Conservation (phyloP, 352 stramenopile genomes). For the Aphanomyces cochlioides region DNA sequence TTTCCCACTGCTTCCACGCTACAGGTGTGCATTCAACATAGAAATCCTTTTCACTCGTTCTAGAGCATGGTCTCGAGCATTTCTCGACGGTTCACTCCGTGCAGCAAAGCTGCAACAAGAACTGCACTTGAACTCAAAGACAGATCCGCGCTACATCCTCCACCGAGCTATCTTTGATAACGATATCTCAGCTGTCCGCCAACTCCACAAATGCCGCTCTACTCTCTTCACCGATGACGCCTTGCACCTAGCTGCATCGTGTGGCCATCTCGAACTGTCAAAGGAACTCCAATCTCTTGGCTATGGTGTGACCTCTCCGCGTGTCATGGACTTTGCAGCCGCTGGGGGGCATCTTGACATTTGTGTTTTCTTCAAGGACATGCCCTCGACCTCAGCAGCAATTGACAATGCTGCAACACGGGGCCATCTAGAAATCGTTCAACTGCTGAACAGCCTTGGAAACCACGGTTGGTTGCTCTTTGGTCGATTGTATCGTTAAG, state of each 20-base stretch:
- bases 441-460: not conserved
- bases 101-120: not conserved
- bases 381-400: constrained; percentile 2
- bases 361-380: not conserved
- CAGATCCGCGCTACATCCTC: constrained; percentile 4
- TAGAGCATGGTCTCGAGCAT: not conserved
- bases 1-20: not conserved
- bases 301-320: not conserved
- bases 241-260: not conserved
- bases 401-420: constrained; percentile 11
- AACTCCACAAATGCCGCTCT: not conserved
- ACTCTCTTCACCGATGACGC: not conserved
- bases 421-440: constrained; percentile 9
- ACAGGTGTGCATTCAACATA: not conserved
- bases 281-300: not conserved
- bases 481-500: too few relatives aligned
- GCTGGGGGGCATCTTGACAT: constrained; percentile 15
- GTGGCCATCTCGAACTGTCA: not conserved
- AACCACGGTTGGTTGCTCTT: not conserved
- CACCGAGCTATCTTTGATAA: constrained; percentile 6
- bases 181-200: not conserved
- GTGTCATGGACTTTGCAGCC: constrained; percentile 13
- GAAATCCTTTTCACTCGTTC: not conserved
- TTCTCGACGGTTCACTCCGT: not conserved
- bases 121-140: not conserved